A percentile compares a stretch with the other conserved stretches of the same genome.
phyloP scores from a whole-genome alignment of 345 rosid genomes.

The Corymbia maculata region DNA sequence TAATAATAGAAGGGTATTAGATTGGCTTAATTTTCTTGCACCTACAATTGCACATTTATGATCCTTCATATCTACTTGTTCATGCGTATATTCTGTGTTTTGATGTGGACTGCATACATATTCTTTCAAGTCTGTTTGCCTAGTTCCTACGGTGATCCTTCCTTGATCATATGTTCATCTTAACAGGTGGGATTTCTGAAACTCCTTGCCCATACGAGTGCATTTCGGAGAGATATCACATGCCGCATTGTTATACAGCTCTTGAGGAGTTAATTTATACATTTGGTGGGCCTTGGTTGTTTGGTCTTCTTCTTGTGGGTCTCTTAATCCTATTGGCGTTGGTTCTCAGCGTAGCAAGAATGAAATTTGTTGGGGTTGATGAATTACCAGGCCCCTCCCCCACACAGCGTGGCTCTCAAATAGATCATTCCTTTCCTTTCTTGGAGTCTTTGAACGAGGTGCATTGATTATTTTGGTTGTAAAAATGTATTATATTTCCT shows the following conservation, averaged over 20 bases:
- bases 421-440: conserved; percentile 95
- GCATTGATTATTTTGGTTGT: conserved; percentile 1
- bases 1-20: conserved; percentile 7
- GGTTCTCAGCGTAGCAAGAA: conserved; percentile 97
- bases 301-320: conserved; percentile 77
- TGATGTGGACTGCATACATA: background rate
- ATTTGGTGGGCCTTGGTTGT: conserved; percentile 98
- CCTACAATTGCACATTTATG: background rate
- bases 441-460: conserved; percentile 98
- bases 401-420: conserved; percentile 86
- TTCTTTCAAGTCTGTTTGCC: background rate
- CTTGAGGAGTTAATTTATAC: conserved; percentile 97
- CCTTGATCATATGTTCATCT: background rate
- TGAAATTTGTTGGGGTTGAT: conserved; percentile 96
- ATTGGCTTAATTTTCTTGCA: background rate
- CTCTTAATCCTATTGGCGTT: conserved; percentile 86
- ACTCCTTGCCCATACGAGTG: conserved; percentile 92
- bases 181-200: conserved; percentile 81
- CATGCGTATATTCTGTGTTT: background rate
- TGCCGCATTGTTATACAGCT: conserved; percentile 94
- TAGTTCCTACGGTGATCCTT: background rate
- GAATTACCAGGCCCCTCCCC: conserved; percentile 90
- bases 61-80: background rate
- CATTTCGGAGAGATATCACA: conserved; percentile 87
- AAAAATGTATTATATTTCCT: background rate